Evolutionary conservation across 352 stramenopile genomes (phyloP), one percentile per base, ranked within the genome.

Genomic region (Pythium pectinolyticum): DNA sequence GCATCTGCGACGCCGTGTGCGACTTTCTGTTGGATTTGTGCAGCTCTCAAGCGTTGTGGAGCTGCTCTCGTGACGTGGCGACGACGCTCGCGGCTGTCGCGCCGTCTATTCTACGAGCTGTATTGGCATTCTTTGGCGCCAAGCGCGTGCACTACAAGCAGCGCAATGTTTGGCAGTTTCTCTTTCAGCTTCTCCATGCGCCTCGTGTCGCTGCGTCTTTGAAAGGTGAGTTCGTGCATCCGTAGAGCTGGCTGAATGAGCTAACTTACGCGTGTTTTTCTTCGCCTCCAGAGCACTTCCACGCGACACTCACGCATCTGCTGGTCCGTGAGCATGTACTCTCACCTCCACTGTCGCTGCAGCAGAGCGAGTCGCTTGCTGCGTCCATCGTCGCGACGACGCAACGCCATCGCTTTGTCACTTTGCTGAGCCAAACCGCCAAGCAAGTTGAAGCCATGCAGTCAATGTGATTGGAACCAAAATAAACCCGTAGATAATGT

Each of bases 121-220:
- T 79, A 20, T 35, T 91, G 20, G 61, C 64, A 14, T 89, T 81
- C 54, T 67, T 91, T 50, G 76, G 67, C 2, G 66, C 77, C 1
- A 81, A 78, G 57, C 61, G 80, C 31, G 57, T 55, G 41, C 63
- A 80, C 54, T 88, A 88, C 66, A 72, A 75, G 10, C 71, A 69
- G 14, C 79, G 79, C 10, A 84, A 73, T 37, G 4, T 92, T 0
- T 90, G 77, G 78, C 73, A 89, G 49, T 90, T 92, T 57, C 61
- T 92, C 28, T 89, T 86, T 60, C 75, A 90, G 37, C 73, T 86
- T n/a, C 55, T 92, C 10, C 80, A 92, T 60, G 78, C 78, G 10
- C 77, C 78, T 19, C 79, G 85, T 35, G 67, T 88, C n/a, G 50
- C 77, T 14, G 41, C 49, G 10, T n/a, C 54, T 11, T 43, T 65